Evolutionary conservation across 805 yeast genomes (phyloP), one percentile per base, ranked within the genome.

Genomic region (Candida arabinofermentans): DNA sequence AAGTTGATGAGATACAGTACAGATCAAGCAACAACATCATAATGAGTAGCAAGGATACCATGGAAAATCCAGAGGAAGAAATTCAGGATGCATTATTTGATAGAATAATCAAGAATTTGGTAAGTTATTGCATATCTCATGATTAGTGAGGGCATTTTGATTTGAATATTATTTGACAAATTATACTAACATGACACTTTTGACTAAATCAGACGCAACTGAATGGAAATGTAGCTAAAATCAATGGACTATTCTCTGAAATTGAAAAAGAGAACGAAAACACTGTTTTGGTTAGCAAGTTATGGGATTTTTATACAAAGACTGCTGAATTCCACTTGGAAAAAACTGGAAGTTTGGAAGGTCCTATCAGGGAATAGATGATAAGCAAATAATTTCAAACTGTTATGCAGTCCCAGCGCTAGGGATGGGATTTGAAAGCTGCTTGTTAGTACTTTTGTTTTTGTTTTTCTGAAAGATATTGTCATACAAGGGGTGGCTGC

Each of bases 61-160:
- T 86, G 95, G 88, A 86, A 62, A 86, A 86, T 53, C 96, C 96
- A 4, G 90, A 86, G 55, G 90, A 85, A 53, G 84, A 83, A 56
- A 84, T 77, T 6, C 96, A 87, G 57, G 81, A 76, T 49, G 87
- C 87, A 13, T 67, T 88, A 18, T 67, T 84, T 31, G 77, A 86
- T 9, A 76, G 96, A 48, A 85, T 86, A n/a, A 78, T 84, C 37
- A 77, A 75, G 59, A 85, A 83, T 50, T 77, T 86, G 60, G 88
- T 81, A 70, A 36, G 88, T 74, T 12, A 16, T 22, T 29, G 26
- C 3, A 8, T n/a, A n/a, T n/a, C n/a, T n/a, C n/a, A n/a, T n/a
- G n/a, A n/a, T 19, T 19, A 34, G 22, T 18, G 14, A 3, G 10
- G 12, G 17, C 22, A 17, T 14, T 8, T n/a, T 29, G 8, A 7